These are phyloP conservation scores for Evernia prunastri DNA, from an alignment of 495 filamentous ascomycete species.

Conservation along the genomic window DNA sequence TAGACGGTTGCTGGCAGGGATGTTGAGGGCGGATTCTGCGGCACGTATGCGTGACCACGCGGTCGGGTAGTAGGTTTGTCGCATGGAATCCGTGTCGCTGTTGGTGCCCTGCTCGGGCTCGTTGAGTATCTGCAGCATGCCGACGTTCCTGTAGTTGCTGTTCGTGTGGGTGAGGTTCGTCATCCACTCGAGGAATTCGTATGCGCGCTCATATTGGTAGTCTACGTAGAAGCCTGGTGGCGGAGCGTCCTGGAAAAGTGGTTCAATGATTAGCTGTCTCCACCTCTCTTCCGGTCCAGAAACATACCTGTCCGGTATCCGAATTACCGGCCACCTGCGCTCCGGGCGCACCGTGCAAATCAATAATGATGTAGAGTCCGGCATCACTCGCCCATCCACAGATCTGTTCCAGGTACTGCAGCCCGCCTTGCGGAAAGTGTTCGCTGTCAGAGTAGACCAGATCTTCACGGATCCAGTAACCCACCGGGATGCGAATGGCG, in stretches of 20 bases:
- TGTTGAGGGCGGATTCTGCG: constrained; percentile 34
- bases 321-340: constrained; percentile 46
- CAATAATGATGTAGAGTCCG: constrained; percentile 58
- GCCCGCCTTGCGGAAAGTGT: constrained; percentile 51
- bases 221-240: constrained; percentile 48
- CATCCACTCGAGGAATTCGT: constrained; percentile 55
- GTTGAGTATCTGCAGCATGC: constrained; percentile 55
- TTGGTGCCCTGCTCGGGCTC: constrained; percentile 44
- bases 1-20: constrained; percentile 36
- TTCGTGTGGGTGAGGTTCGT: constrained; percentile 49
- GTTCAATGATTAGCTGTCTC: neutral
- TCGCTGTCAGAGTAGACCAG: constrained; percentile 48
- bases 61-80: constrained; percentile 42
- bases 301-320: constrained; percentile 48
- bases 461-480: constrained; percentile 57
- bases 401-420: constrained; percentile 47
- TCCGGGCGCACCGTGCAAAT: constrained; percentile 57
- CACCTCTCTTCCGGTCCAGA: neutral
- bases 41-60: constrained; percentile 45
- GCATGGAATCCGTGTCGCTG: constrained; percentile 32
- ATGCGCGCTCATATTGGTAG: constrained; percentile 52
- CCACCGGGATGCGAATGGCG: constrained; percentile 56
- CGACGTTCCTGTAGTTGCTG: constrained; percentile 47
- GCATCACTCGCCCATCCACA: constrained; percentile 50
- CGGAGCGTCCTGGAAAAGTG: constrained; percentile 29